Evolutionary conservation across 129 eudicot species (phyloP).

Genomic region (Tagetes erecta): DNA sequence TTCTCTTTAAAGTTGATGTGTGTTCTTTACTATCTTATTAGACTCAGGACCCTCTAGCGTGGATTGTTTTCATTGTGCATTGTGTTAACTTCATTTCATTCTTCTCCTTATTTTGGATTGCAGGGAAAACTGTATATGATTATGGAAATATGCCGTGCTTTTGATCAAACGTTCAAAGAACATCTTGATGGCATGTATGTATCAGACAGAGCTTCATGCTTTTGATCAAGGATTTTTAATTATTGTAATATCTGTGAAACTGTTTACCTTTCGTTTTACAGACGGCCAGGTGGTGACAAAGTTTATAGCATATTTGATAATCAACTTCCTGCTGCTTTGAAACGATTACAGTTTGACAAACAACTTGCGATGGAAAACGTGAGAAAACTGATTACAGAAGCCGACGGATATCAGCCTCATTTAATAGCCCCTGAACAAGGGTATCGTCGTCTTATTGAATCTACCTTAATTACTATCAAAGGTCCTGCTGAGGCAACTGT

Average conservation of each 20-base stretch:
- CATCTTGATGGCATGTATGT: constrained; percentile 99
- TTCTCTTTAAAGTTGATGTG: background rate
- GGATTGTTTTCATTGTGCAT: background rate
- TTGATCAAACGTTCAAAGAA: constrained; percentile 92
- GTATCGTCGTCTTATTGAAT: constrained; percentile 93
- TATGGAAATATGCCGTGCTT: constrained; percentile 86
- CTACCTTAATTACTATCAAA: constrained; percentile 72
- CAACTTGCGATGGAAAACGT: constrained; percentile 96
- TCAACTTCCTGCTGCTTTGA: constrained; percentile 95
- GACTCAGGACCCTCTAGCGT: background rate
- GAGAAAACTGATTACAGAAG: constrained; percentile 88
- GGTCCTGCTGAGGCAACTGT: constrained; percentile 99
- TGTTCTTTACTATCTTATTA: background rate
- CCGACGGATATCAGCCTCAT: constrained; percentile 98
- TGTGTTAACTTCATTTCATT: constrained; percentile 10
- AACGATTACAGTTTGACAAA: constrained; percentile 93
- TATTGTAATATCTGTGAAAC: background rate
- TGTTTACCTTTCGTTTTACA: constrained; percentile 35
- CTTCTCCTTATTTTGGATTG: constrained; percentile 20
- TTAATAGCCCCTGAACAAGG: constrained; percentile 98
- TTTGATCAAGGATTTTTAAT: background rate
- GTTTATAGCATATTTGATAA: constrained; percentile 77
- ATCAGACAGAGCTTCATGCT: constrained; percentile 14
- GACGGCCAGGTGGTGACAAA: constrained; percentile 98
- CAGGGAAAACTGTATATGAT: constrained; percentile 91